Base-by-base conservation (phyloP, 768 basidiomycete genomes). In the Cystoderma amianthinum region DNA sequence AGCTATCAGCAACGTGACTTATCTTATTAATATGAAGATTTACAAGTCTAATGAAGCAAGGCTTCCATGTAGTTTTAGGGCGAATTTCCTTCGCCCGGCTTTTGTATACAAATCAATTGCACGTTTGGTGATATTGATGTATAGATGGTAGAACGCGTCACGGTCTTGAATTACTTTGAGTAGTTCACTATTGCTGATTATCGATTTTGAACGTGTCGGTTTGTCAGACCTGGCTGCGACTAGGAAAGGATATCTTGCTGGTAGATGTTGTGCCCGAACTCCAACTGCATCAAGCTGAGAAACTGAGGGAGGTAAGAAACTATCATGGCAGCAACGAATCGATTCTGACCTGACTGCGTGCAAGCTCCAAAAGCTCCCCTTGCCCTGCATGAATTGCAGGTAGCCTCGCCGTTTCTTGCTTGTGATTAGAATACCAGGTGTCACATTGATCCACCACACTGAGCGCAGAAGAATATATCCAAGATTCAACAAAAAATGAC, bases 31-130 rank as follows among this genome's bases (percentile, higher is more conserved):
- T 43, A n/a, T 28, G 15, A 21, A 28, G 20, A 64, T 91, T 48
- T 65, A 97, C 95, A 84, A 60, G 48, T 97, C 93, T 25, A 98
- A 73, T 12, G 86, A 88, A 2, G 93, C 95, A 12, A 97, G 68
- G 51, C 76, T 82, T 2, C 87, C 89, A 46, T 93, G 87, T 37
- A 97, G 62, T 50, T 85, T 85, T 24, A 94, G 64, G 7, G 91
- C 92, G 54, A 85, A 89, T 53, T 95, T 86, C 37, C 82, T 73
- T 33, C 93, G 78, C 13, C 82, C 85, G n/a, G 85, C 83, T 48
- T 77, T 82, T 38, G 79, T 82, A 52, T 91, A 96, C 47, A 84
- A 72, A 36, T 90, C 85, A 42, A 96, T 85, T 4, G 91, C 82
- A 39, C 82, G 80, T 52, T 92, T 87, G 2, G 88, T 89, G 32